Percentiles rank a stretch among this genome's conserved stretches.
Evolutionary conservation across 2,329 filamentous ascomycete genomes (phyloP).

Genomic region (Xylariaceae sp.): DNA sequence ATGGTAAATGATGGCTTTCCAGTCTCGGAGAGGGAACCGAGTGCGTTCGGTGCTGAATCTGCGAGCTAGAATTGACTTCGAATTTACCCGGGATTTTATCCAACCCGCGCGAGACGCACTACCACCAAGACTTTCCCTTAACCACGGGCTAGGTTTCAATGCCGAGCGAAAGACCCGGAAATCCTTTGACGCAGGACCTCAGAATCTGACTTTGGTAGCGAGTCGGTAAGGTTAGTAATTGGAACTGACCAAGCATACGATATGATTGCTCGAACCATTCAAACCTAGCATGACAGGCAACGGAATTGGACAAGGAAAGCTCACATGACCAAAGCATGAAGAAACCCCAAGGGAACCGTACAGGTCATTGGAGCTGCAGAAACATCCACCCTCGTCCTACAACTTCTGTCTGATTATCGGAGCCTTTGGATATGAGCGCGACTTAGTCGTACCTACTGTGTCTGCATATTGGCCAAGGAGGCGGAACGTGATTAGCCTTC

Average conservation of each 20-base stretch:
- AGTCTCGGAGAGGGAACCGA: neutral
- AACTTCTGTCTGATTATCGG: too few relatives aligned
- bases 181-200: neutral
- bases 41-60: slow-evolving; percentile 9
- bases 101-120: slow-evolving; percentile 15
- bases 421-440: too few relatives aligned
- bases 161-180: slow-evolving; percentile 5
- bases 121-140: neutral
- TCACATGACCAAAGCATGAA: too few relatives aligned
- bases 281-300: too few relatives aligned
- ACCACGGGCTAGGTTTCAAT: slow-evolving; percentile 16
- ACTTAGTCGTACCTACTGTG: too few relatives aligned
- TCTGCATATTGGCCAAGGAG: too few relatives aligned
- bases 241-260: neutral
- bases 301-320: too few relatives aligned
- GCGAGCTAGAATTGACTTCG: slow-evolving; percentile 14
- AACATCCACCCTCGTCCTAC: too few relatives aligned
- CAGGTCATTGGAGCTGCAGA: too few relatives aligned
- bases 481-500: too few relatives aligned
- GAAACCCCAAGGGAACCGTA: too few relatives aligned
- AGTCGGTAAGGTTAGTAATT: neutral
- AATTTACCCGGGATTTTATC: slow-evolving; percentile 24
- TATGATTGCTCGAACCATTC: too few relatives aligned
- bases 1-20: neutral
- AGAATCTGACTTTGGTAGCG: slow-evolving; percentile 6